Evolutionary conservation across 495 filamentous ascomycete species (phyloP).

Genomic region (Aspergillus biplanus): DNA sequence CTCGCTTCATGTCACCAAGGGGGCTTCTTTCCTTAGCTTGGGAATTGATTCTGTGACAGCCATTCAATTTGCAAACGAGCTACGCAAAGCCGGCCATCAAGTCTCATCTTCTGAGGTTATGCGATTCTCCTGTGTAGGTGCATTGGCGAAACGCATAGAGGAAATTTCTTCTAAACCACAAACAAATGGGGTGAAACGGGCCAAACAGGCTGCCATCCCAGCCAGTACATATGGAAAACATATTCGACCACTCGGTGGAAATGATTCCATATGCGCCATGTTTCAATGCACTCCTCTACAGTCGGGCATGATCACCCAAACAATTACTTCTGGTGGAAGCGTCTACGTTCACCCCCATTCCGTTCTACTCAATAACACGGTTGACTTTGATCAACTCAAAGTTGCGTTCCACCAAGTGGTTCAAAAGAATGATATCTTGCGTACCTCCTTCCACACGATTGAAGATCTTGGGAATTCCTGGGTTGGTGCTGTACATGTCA

Average conservation of each 20-base stretch:
- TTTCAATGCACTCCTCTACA: conserved; percentile 76
- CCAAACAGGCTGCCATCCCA: conserved; percentile 7
- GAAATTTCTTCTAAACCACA: conserved; percentile 6
- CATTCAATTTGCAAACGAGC: conserved; percentile 34
- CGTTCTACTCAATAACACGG: conserved; percentile 47
- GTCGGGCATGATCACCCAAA: conserved; percentile 73
- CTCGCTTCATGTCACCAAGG: conserved; percentile 26
- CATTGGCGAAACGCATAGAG: conserved; percentile 29
- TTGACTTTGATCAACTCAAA: conserved; percentile 47
- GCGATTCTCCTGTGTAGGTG: conserved; percentile 36
- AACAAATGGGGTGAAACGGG: conserved; percentile 15
- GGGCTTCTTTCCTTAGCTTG: conserved; percentile 38
- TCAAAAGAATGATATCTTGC: conserved; percentile 56
- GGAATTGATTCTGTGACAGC: conserved; percentile 43
- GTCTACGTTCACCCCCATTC: conserved; percentile 71
- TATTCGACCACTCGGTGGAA: conserved; percentile 18
- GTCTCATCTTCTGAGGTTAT: conserved; percentile 41
- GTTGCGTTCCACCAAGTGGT: conserved; percentile 52
- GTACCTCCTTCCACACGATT: conserved; percentile 59
- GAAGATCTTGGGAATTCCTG: conserved; percentile 26
- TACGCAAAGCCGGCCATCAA: conserved; percentile 30
- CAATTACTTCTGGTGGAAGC: conserved; percentile 49
- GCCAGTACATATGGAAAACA: conserved; percentile 19
- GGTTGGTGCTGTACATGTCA: conserved; percentile 30
- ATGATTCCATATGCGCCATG: conserved; percentile 72